Evolutionary conservation across 495 filamentous ascomycete species (phyloP).

Genomic region (Aspergillus ostianus): DNA sequence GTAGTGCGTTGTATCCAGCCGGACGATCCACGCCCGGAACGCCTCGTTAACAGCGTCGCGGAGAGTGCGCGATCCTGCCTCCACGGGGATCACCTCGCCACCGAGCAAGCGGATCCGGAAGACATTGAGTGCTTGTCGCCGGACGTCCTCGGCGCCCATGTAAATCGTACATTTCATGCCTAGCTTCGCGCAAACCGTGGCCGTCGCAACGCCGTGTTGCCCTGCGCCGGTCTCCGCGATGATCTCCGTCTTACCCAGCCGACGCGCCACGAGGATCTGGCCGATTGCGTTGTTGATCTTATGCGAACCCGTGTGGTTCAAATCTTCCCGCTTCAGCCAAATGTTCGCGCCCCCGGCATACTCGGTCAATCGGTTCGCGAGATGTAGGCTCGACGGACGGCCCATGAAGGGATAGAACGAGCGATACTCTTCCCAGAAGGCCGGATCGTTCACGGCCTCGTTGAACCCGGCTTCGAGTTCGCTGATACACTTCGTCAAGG

Average conservation of each 20-base stretch:
- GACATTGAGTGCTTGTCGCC: conserved; percentile 90
- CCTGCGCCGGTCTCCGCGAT: conserved; percentile 98
- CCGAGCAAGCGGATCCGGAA: conserved; percentile 94
- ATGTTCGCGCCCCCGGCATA: conserved; percentile 86
- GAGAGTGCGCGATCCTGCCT: conserved; percentile 79
- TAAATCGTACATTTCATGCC: conserved; percentile 94
- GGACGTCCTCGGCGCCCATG: conserved; percentile 97
- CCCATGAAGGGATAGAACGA: conserved; percentile 91
- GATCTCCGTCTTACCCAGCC: conserved; percentile 88
- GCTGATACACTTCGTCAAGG: conserved; percentile 82
- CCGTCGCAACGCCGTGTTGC: conserved; percentile 94
- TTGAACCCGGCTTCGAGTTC: conserved; percentile 84
- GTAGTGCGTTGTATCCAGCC: conserved; percentile 91
- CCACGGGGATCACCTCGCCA: conserved; percentile 83
- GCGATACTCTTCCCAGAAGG: conserved; percentile 89
- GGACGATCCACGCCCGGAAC: conserved; percentile 82
- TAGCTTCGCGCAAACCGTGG: conserved; percentile 93
- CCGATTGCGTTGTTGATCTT: conserved; percentile 98
- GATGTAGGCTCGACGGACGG: conserved; percentile 77
- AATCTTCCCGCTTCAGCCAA: conserved; percentile 94
- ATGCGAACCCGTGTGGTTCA: conserved; percentile 84
- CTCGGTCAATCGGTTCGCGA: conserved; percentile 73
- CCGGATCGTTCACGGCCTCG: conserved; percentile 69
- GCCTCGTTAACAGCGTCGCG: conserved; percentile 96
- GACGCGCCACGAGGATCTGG: conserved; percentile 77